Base-by-base conservation (phyloP, 2,329 filamentous ascomycete species). In the Samsoniella hepiali region DNA sequence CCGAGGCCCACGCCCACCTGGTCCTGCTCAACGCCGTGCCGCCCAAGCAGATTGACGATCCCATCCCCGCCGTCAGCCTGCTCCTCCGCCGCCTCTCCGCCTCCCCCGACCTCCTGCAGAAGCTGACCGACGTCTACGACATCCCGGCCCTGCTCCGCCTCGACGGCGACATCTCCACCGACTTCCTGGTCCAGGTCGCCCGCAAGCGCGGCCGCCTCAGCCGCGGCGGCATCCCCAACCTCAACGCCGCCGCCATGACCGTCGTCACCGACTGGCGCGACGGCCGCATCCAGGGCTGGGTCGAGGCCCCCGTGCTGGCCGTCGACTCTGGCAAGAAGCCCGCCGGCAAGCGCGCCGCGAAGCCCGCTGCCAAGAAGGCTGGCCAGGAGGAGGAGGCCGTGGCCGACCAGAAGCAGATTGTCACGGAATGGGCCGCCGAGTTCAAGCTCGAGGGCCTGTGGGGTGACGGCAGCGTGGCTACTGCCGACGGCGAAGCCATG, bases 221-320 rank as follows among this genome's bases (percentile, higher is more conserved):
- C 58, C 89, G 90, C 69, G 93, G 94, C 27, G 95, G 95, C 66
- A 84, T 98, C 17, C 95, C 95, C 50, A 99, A 98, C 76, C 77
- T 98, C 64, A 83, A 87, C 68, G 88, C 90, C 61, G 94, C 95
- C 8, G 95, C 94, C 67, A 94, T 95, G 84, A 90, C 91, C 0
- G 93, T 99, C 63, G 87, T 99, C 64, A 95, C 88, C n/a, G 95
- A 99, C 79, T 96, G 95, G 91, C 86, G 95, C 69, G 94, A 98
- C 74, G 94, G 93, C 32, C 87, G 95, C 59, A 96, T 99, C 70
- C 92, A 96, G 77, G 93, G 93, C 63, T 97, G 93, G 93, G 85
- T 88, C 55, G 90, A 93, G 69, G 85, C 92, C 3, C 93, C 93
- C 8, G 82, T 84, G 42, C 77, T 91, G 65, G 78, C 84, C 22